Percentiles rank a stretch among this genome's conserved stretches.
Evolutionary conservation across 805 yeast genomes (phyloP).

Genomic region (Maudiozyma bulderi): DNA sequence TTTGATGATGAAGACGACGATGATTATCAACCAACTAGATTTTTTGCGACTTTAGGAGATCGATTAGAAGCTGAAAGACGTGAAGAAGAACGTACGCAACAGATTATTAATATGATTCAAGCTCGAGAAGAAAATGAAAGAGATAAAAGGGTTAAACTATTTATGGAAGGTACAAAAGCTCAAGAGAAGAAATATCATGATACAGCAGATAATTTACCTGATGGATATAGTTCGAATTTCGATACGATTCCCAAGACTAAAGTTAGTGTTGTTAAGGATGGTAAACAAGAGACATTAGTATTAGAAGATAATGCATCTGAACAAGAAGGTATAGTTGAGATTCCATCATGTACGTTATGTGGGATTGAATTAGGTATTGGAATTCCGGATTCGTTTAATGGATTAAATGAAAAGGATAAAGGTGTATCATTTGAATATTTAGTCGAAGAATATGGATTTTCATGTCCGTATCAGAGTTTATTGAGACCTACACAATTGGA

Average conservation of each 20-base stretch:
- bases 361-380: slow-evolving; percentile 69
- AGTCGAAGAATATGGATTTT: slow-evolving; percentile 29
- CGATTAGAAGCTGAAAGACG: background rate
- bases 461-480: slow-evolving; percentile 59
- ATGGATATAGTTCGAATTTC: slow-evolving; percentile 25
- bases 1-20: background rate
- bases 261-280: slow-evolving; percentile 12
- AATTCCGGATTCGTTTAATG: slow-evolving; percentile 43
- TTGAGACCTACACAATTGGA: slow-evolving; percentile 44
- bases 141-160: slow-evolving; percentile 17
- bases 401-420: slow-evolving; percentile 13
- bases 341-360: slow-evolving; percentile 55
- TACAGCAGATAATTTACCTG: slow-evolving; percentile 20
- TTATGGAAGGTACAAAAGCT: slow-evolving; percentile 20
- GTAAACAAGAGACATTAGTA: slow-evolving; percentile 10
- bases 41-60: background rate
- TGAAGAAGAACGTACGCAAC: slow-evolving; percentile 18
- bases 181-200: slow-evolving; percentile 18
- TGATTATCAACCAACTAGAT: background rate
- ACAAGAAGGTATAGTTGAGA: slow-evolving; percentile 27
- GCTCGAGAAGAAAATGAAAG: slow-evolving; percentile 26
- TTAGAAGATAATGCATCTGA: slow-evolving; percentile 20
- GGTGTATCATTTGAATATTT: slow-evolving; percentile 24
- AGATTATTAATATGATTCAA: slow-evolving; percentile 26
- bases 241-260: slow-evolving; percentile 16